Conservation (phyloP, 345 rosid species). For the Trapa bicornis region DNA sequence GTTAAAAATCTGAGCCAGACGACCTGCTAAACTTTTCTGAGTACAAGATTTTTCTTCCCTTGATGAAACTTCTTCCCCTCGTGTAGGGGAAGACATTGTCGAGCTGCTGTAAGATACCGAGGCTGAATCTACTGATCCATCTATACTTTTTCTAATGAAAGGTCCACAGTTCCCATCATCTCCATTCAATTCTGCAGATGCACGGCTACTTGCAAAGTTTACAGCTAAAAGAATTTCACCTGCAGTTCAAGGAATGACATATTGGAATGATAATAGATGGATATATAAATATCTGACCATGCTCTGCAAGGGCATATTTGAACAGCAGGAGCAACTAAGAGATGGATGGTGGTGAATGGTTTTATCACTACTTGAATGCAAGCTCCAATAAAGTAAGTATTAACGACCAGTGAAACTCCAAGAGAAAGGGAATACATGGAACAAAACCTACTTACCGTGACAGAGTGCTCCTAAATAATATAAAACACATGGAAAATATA, state of each 20-base stretch:
- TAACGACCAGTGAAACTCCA: no score
- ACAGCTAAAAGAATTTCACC: conserved; percentile 77
- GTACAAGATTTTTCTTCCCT: conserved; percentile 42
- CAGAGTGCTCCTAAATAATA: no score
- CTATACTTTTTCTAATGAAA: conserved; percentile 21
- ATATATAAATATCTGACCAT: background rate
- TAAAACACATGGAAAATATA: no score
- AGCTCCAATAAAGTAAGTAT: no score
- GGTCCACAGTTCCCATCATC: conserved; percentile 21
- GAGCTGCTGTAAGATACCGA: conserved; percentile 23
- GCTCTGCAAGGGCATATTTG: background rate
- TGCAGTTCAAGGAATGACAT: conserved; percentile 15
- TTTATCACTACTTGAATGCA: no score
- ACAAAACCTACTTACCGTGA: no score
- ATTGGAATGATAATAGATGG: background rate
- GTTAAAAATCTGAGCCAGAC: conserved; percentile 74
- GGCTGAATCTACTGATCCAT: conserved; percentile 26
- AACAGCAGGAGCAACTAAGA: no score
- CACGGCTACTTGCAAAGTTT: conserved; percentile 46
- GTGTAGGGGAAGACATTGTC: conserved; percentile 26
- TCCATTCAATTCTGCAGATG: conserved; percentile 24
- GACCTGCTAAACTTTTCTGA: conserved; percentile 51
- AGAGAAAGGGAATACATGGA: no score
- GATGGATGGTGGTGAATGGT: no score
- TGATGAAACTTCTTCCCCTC: conserved; percentile 38